phyloP scores from a whole-genome alignment of 2,329 filamentous ascomycete species.

The Penicillium decumbens region DNA sequence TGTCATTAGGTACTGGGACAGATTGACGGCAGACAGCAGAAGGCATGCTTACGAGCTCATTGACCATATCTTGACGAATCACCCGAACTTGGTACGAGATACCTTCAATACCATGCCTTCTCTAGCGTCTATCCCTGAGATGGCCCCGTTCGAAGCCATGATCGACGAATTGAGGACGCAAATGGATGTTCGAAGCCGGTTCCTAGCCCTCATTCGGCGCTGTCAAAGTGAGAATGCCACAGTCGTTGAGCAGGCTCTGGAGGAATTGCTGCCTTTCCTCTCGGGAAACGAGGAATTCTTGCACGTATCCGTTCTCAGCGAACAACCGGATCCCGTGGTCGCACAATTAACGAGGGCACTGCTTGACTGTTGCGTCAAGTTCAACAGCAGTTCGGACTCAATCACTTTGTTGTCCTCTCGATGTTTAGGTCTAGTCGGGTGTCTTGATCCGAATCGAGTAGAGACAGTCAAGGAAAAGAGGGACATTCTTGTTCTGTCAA shows the following conservation, averaged over 20 bases:
- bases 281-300: slow-evolving; percentile 69
- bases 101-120: slow-evolving; percentile 75
- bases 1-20: slow-evolving; percentile 73
- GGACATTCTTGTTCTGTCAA: slow-evolving; percentile 80
- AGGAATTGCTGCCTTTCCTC: slow-evolving; percentile 71
- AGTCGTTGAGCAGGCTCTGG: slow-evolving; percentile 75
- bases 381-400: slow-evolving; percentile 61
- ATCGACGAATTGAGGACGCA: slow-evolving; percentile 61
- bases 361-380: slow-evolving; percentile 79
- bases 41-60: slow-evolving; percentile 60
- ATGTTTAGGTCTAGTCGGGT: slow-evolving; percentile 83
- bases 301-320: slow-evolving; percentile 72
- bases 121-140: slow-evolving; percentile 62
- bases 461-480: slow-evolving; percentile 73
- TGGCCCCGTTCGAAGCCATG: slow-evolving; percentile 63
- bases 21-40: slow-evolving; percentile 59
- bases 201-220: slow-evolving; percentile 67
- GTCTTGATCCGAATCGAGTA: slow-evolving; percentile 83
- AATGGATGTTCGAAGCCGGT: slow-evolving; percentile 62
- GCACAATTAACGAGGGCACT: slow-evolving; percentile 68
- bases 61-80: slow-evolving; percentile 58
- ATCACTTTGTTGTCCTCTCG: slow-evolving; percentile 72
- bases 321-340: slow-evolving; percentile 75
- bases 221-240: slow-evolving; percentile 78
- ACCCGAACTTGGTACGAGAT: slow-evolving; percentile 58